Evolutionary conservation across 164 flowering plant species (phyloP).

Genomic region (Malania oleifera): DNA sequence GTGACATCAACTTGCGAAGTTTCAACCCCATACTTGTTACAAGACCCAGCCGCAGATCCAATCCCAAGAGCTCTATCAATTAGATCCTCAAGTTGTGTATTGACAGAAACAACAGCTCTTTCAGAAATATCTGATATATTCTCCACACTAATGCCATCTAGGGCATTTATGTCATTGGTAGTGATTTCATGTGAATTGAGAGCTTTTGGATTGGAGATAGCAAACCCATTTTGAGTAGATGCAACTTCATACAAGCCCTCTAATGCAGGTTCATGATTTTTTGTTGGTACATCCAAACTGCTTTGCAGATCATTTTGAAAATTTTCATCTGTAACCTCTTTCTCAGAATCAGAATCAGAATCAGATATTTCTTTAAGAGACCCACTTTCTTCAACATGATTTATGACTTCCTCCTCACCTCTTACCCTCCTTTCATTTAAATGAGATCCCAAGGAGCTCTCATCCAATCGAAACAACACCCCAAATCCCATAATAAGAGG

Average conservation of each 20-base stretch:
- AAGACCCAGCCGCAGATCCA: slow-evolving; percentile 52
- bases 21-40: slow-evolving; percentile 31
- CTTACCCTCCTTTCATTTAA: slow-evolving; percentile 92
- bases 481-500: slow-evolving; percentile 99
- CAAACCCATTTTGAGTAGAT: slow-evolving; percentile 12
- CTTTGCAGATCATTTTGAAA: slow-evolving; percentile 10
- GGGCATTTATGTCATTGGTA: slow-evolving; percentile 15
- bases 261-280: slow-evolving; percentile 6
- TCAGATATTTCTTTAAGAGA: slow-evolving; percentile 42
- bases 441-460: slow-evolving; percentile 92
- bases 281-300: slow-evolving; percentile 13
- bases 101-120: slow-evolving; percentile 21
- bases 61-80: slow-evolving; percentile 86
- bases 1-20: slow-evolving; percentile 26
- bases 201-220: slow-evolving; percentile 3
- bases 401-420: slow-evolving; percentile 81
- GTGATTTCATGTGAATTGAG: slow-evolving; percentile 10
- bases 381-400: slow-evolving; percentile 43
- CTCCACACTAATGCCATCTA: slow-evolving; percentile 13
- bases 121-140: slow-evolving; percentile 19
- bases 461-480: slow-evolving; percentile 88
- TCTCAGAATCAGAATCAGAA: slow-evolving; percentile 42
- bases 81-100: slow-evolving; percentile 72
- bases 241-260: slow-evolving; percentile 17
- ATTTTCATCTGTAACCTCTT: slow-evolving; percentile 26